phyloP scores from a whole-genome alignment of 257 asterid species.

The Solanum peruvianum region DNA sequence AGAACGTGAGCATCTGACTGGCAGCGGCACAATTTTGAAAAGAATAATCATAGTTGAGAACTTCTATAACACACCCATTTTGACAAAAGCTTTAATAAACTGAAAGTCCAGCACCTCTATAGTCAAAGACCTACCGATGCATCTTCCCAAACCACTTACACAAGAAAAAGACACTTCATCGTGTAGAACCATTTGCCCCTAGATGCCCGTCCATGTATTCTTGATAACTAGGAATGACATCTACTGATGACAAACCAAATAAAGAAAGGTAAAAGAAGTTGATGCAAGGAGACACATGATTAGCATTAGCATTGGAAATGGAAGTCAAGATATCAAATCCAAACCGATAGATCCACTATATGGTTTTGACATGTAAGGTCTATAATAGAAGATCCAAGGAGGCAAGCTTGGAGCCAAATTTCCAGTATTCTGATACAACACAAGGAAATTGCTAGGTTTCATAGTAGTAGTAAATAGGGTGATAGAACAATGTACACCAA shows the following conservation, averaged over 20 bases:
- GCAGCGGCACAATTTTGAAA: neutral
- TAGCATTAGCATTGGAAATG: neutral
- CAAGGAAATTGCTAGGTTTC: neutral
- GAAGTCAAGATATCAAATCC: neutral
- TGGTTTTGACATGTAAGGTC: neutral
- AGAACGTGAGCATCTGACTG: neutral
- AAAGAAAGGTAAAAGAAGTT: neutral
- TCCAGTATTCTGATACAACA: neutral
- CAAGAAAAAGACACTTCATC: neutral
- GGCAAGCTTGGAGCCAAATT: neutral
- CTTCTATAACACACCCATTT: neutral
- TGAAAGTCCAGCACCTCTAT: neutral
- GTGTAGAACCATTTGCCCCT: neutral
- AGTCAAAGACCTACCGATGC: neutral
- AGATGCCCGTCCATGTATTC: neutral
- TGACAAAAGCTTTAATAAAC: neutral
- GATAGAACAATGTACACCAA: neutral
- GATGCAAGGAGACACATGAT: neutral
- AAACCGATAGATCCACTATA: neutral
- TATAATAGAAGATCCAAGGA: neutral
- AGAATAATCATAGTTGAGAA: neutral
- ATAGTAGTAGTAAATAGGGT: neutral
- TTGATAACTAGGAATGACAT: neutral
- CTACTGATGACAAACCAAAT: neutral
- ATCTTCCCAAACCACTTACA: neutral